phyloP scores from a whole-genome alignment of 495 filamentous ascomycete species.

The Symbiotaphrina buchneri region DNA sequence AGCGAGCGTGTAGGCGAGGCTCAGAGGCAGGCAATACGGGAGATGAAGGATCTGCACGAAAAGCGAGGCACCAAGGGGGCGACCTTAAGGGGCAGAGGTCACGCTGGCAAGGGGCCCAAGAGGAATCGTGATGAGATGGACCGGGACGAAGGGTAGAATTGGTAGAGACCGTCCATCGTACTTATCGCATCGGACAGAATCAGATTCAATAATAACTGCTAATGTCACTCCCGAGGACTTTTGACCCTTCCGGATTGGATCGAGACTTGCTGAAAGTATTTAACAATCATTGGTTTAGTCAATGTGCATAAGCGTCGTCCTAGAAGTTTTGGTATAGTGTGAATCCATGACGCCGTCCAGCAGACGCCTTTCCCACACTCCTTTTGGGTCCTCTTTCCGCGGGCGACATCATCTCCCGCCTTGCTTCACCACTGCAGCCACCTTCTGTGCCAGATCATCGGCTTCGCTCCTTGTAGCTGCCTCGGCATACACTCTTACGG shows the following conservation, averaged over 20 bases:
- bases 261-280: no score
- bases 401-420: constrained; percentile 11
- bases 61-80: constrained; percentile 44
- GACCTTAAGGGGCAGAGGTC: constrained; percentile 23
- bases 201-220: no score
- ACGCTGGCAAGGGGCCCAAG: constrained; percentile 23
- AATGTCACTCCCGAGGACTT: no score
- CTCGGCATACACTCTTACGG: constrained; percentile 91
- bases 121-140: constrained; percentile 61
- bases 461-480: constrained; percentile 67
- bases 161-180: no score
- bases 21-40: constrained; percentile 53
- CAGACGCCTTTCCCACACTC: no score
- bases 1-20: constrained; percentile 61
- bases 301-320: no score
- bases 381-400: background rate
- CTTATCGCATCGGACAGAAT: no score
- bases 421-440: constrained; percentile 42
- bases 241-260: no score
- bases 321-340: no score
- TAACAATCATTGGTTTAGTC: no score
- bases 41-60: constrained; percentile 71
- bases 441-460: constrained; percentile 66
- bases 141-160: constrained; percentile 50
- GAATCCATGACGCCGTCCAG: no score